Evolutionary conservation across 352 stramenopile species (phyloP).

Genomic region (Pythium dissimile): DNA sequence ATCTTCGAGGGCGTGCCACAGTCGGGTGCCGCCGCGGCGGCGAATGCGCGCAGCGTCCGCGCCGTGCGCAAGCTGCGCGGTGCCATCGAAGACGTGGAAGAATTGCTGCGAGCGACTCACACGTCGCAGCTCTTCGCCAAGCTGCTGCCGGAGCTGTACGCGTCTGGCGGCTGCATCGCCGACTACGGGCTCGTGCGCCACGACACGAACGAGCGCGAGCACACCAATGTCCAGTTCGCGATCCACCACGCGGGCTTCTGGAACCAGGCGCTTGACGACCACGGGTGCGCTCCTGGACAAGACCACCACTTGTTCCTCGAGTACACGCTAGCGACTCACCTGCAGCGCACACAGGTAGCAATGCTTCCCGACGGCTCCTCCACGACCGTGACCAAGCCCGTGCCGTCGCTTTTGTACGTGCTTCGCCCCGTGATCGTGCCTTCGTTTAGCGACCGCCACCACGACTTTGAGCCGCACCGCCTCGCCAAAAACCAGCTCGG

Average conservation of each 20-base stretch:
- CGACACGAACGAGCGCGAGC: conserved; percentile 60
- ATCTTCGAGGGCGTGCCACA: conserved; percentile 46
- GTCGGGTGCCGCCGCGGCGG: background rate
- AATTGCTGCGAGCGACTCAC: conserved; percentile 40
- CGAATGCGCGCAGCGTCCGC: conserved; percentile 38
- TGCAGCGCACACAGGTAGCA: conserved; percentile 57
- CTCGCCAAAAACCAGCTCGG: conserved; percentile 45
- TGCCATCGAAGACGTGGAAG: conserved; percentile 49
- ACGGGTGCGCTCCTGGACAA: conserved; percentile 6
- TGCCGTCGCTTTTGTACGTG: conserved; percentile 65
- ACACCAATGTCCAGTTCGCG: conserved; percentile 52
- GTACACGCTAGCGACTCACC: conserved; percentile 55
- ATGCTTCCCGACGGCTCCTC: conserved; percentile 17
- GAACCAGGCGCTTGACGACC: conserved; percentile 4
- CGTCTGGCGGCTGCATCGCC: conserved; percentile 35
- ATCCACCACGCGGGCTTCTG: conserved; percentile 36
- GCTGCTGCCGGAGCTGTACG: conserved; percentile 42
- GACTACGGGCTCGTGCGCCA: conserved; percentile 51
- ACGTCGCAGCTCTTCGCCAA: conserved; percentile 31
- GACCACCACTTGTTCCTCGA: conserved; percentile 53
- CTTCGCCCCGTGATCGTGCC: conserved; percentile 45
- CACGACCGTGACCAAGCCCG: conserved; percentile 24
- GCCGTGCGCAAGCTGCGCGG: conserved; percentile 50
- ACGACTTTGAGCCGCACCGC: conserved; percentile 29
- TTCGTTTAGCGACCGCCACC: conserved; percentile 25